Base-by-base conservation (phyloP, 805 yeast genomes). In the Dipodascopsis uninucleata region DNA sequence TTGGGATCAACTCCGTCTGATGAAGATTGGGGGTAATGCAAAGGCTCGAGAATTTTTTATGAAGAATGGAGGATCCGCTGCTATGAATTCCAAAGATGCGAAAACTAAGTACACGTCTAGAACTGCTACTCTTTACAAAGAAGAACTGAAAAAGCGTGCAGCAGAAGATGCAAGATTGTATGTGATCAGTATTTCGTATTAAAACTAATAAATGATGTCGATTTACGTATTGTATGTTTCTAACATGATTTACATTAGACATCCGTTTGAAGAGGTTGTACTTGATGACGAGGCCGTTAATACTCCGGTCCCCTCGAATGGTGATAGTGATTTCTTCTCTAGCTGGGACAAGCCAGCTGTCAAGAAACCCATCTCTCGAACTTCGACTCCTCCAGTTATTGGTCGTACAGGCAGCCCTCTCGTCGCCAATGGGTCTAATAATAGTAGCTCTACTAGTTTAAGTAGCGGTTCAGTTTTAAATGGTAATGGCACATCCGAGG, bases 11-110 rank as follows among this genome's bases (percentile, higher is more conserved):
- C 73, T 93, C 62, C 79, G 98, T 59, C 78, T 86, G 63, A 87
- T 93, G 78, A 87, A 89, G 63, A 79, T 85, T 49, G 97, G 97
- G 55, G 98, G 97, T 22, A 93, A 93, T 65, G 81, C 82, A 59
- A 75, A 74, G 40, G 95, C 96, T 36, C 81, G 81, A 52, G 96
- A 86, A 46, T 93, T 76, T 61, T 85, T 84, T 64, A 64, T 76
- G 58, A 85, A 85, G 66, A 81, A 89, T 61, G 95, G 95, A 34
- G 97, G 97, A 20, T 73, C 87, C 20, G 77, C 79, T 57, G 79
- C 70, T 56, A 68, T 93, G 38, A 72, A 72, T 44, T 74, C 76
- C 41, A 72, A 71, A 28, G 87, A 83, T 57, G 82, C 88, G 16
- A 76, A 74, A 54, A 78, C 80, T 47, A 89, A 89, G 67, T 93